Percentiles rank a stretch among this genome's conserved stretches.
These are phyloP conservation scores for Pythium vanterpoolii DNA, from an alignment of 352 stramenopile genomes.

Conservation along the genomic window DNA sequence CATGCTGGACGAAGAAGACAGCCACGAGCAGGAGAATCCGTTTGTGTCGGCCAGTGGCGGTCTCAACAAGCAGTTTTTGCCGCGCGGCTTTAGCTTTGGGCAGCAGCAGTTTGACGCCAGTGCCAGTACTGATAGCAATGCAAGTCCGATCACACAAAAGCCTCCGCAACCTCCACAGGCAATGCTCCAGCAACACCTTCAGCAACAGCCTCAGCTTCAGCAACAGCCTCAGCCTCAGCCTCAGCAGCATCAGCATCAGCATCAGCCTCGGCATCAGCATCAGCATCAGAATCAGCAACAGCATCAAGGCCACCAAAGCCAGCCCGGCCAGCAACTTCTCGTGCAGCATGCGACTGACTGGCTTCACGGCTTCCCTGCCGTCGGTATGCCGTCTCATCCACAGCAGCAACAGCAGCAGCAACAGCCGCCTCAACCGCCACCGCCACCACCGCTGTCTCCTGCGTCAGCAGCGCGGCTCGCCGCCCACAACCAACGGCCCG, in stretches of 20 bases:
- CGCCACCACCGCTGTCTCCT: conserved; percentile 11
- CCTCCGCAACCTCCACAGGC: too few species aligned
- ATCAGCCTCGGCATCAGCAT: conserved; percentile 13
- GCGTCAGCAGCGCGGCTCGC: conserved; percentile 11
- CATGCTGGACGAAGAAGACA: conserved; percentile 55
- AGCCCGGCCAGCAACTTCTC: conserved; percentile 38
- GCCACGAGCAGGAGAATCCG: conserved; percentile 8
- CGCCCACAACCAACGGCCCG: conserved; percentile 16
- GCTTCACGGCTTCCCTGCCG: conserved; percentile 18
- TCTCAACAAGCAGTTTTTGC: conserved; percentile 3
- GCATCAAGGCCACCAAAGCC: conserved; percentile 14
- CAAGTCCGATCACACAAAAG: conserved; percentile 13
- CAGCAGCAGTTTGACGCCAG: conserved; percentile 1
- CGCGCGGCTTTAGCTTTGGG: conserved; percentile 9
- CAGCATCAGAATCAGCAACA: conserved; percentile 20
- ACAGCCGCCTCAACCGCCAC: conserved; percentile 18
- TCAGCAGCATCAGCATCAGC: conserved; percentile 18
- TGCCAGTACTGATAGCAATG: conserved; percentile 1
- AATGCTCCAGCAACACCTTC: too few species aligned
- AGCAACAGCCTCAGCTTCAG: conserved; percentile 16
- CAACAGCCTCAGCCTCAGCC: conserved; percentile 19
- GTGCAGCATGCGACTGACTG: conserved; percentile 22
- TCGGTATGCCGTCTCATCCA: not conserved
- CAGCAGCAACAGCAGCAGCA: conserved; percentile 20
- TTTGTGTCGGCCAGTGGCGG: conserved; percentile 2